Evolutionary conservation across 306 rosid species (phyloP).

Genomic region (Cucumis melo): DNA sequence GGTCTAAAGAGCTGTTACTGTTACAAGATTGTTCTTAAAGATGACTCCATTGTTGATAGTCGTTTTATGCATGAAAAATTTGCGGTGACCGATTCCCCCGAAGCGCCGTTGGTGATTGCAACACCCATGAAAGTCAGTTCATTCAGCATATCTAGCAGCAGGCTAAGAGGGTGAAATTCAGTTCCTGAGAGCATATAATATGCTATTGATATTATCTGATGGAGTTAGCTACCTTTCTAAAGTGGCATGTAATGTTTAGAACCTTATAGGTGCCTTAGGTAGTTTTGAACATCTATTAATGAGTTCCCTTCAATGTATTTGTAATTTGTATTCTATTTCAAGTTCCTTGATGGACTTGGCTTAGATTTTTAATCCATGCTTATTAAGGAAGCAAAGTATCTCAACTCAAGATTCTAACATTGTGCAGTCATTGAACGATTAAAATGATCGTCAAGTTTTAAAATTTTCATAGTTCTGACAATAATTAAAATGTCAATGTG

Average conservation of each 20-base stretch:
- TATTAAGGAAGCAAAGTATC: neutral
- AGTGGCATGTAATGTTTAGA: neutral
- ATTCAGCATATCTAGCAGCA: slow-evolving; percentile 79
- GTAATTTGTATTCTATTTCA: slow-evolving; percentile 1
- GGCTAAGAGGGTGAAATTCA: slow-evolving; percentile 19
- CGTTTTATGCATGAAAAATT: slow-evolving; percentile 93
- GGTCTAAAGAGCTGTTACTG: slow-evolving; percentile 97
- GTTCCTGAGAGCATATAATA: neutral
- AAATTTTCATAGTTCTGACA: no score
- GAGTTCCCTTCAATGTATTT: neutral
- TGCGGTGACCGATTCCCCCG: slow-evolving; percentile 85
- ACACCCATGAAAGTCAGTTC: slow-evolving; percentile 98
- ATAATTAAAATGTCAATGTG: no score
- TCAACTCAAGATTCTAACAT: neutral
- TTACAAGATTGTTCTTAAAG: slow-evolving; percentile 89
- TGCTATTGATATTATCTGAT: slow-evolving; percentile 10
- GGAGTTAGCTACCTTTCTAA: slow-evolving; percentile 14
- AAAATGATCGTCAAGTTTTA: no score
- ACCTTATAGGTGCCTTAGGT: neutral
- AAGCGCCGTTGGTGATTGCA: slow-evolving; percentile 93
- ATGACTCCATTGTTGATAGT: slow-evolving; percentile 89
- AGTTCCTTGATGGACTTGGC: neutral
- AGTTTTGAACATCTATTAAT: neutral
- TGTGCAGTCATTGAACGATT: no score
- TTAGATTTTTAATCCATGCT: neutral